Conservation (phyloP, 331 rosid genomes). For the Saraca asoca region DNA sequence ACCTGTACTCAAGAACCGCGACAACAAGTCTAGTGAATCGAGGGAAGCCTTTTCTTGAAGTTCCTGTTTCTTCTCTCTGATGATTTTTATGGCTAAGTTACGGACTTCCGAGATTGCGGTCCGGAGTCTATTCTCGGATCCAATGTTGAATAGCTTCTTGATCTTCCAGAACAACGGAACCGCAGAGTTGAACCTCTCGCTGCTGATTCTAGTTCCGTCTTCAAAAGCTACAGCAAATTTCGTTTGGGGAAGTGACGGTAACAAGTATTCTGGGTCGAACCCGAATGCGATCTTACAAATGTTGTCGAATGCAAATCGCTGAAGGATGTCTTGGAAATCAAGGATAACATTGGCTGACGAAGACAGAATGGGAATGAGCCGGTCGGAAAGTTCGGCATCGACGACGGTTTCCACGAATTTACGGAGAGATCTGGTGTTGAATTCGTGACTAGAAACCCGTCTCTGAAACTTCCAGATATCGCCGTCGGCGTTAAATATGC, state of each 20-base stretch:
- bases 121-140: constrained; percentile 47
- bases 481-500: constrained; percentile 63
- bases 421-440: constrained; percentile 67
- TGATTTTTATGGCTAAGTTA: constrained; percentile 42
- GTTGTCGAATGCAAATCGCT: constrained; percentile 70
- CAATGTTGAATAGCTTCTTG: constrained; percentile 42
- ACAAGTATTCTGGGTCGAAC: constrained; percentile 51
- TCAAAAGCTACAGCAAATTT: constrained; percentile 62
- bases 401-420: constrained; percentile 61
- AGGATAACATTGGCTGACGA: constrained; percentile 36
- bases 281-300: constrained; percentile 66
- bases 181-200: constrained; percentile 32
- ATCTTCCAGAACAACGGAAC: constrained; percentile 45
- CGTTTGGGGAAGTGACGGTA: constrained; percentile 33
- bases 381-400: constrained; percentile 52
- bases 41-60: constrained; percentile 31
- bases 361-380: constrained; percentile 54
- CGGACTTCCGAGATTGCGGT: constrained; percentile 41
- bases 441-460: constrained; percentile 64
- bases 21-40: constrained; percentile 51
- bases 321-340: constrained; percentile 70
- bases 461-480: constrained; percentile 68
- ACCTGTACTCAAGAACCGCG: constrained; percentile 62
- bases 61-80: constrained; percentile 52
- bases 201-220: constrained; percentile 40